These are phyloP conservation scores for Calonectria multiphialidica DNA, from an alignment of 2,329 filamentous ascomycete genomes.

Conservation along the genomic window DNA sequence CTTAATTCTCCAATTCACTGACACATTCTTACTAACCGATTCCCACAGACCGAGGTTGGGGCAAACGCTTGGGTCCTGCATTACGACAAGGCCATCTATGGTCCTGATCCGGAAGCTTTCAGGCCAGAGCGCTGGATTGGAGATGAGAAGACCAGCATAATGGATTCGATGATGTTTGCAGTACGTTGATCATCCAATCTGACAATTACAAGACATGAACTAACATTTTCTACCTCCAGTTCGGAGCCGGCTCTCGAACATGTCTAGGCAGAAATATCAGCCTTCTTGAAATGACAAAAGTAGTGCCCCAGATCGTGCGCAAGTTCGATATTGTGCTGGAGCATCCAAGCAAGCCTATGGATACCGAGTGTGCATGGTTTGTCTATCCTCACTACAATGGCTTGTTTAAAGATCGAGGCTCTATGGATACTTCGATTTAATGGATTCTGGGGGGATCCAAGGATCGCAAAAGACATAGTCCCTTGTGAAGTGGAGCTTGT, in stretches of 20 bases:
- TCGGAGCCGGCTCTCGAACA: background rate
- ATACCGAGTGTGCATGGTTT: background rate
- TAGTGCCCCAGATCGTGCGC: background rate
- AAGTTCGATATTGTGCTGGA: background rate
- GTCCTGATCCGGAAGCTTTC: background rate
- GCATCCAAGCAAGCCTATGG: background rate
- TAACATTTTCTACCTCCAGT: background rate
- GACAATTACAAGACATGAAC: background rate
- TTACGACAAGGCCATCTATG: background rate
- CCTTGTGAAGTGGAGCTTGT: too few relatives aligned
- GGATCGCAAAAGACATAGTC: too few relatives aligned
- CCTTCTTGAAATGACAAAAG: background rate
- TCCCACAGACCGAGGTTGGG: background rate
- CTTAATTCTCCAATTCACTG: background rate
- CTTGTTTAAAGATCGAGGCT: background rate
- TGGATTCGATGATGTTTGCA: background rate
- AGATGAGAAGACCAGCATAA: background rate
- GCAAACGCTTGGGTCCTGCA: background rate
- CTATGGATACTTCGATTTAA: too few relatives aligned
- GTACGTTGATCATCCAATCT: background rate
- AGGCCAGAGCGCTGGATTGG: background rate
- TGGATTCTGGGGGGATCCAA: too few relatives aligned
- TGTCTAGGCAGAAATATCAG: background rate
- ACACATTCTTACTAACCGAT: background rate
- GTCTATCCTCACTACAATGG: background rate